Evolutionary conservation across 2,329 filamentous ascomycete genomes (phyloP).

Genomic region (Myrmaecium sp.): DNA sequence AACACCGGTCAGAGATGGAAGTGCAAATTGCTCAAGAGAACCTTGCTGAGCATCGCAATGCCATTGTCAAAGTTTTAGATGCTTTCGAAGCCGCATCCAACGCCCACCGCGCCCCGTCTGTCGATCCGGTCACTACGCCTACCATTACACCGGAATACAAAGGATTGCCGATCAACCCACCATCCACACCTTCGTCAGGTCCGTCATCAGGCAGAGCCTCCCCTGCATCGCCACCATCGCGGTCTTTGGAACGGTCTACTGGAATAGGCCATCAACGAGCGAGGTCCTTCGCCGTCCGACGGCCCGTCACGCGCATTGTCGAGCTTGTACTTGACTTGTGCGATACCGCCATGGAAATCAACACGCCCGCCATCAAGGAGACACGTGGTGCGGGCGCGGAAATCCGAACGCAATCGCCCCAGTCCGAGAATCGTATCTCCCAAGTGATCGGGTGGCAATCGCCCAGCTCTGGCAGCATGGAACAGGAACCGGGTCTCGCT

Average conservation of each 20-base stretch:
- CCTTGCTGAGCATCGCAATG: slow-evolving; percentile 78
- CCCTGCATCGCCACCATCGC: slow-evolving; percentile 45
- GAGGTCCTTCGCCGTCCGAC: slow-evolving; percentile 77
- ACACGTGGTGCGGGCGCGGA: slow-evolving; percentile 54
- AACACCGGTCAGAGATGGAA: slow-evolving; percentile 94
- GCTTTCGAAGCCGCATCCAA: slow-evolving; percentile 67
- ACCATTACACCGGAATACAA: slow-evolving; percentile 65
- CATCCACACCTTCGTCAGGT: slow-evolving; percentile 47
- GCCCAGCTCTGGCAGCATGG: slow-evolving; percentile 73
- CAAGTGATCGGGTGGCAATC: slow-evolving; percentile 96
- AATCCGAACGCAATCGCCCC: slow-evolving; percentile 81
- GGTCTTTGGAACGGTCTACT: slow-evolving; percentile 51
- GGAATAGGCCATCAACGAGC: slow-evolving; percentile 66
- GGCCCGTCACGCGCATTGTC: slow-evolving; percentile 82
- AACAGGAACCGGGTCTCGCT: slow-evolving; percentile 82
- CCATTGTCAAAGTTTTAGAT: slow-evolving; percentile 89
- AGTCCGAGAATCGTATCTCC: slow-evolving; percentile 85
- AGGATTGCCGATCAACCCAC: slow-evolving; percentile 65
- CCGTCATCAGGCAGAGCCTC: slow-evolving; percentile 54
- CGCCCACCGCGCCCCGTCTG: slow-evolving; percentile 30
- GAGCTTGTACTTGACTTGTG: slow-evolving; percentile 89
- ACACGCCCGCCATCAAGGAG: slow-evolving; percentile 84
- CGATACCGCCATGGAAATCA: slow-evolving; percentile 90
- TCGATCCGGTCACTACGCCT: slow-evolving; percentile 11
- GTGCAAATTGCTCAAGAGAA: slow-evolving; percentile 91